Conservation (phyloP, 2,329 filamentous ascomycete genomes). For the Thielaviopsis euricoi region DNA sequence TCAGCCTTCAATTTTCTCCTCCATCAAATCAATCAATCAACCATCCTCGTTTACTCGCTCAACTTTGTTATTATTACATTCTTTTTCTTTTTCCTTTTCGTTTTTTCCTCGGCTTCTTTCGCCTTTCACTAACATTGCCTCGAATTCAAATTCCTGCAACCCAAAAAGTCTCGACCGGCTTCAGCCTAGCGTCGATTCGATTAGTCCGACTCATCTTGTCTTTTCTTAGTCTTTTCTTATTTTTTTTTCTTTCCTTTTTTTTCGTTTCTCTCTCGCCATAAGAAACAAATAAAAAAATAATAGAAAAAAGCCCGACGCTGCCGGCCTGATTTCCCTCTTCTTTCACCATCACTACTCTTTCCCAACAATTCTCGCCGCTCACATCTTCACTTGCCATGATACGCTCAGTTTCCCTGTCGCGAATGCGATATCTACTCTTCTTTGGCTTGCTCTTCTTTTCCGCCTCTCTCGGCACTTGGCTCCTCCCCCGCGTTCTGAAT, state of each 20-base stretch:
- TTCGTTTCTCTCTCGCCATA: background rate
- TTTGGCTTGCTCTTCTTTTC: constrained; percentile 23
- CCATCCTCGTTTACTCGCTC: background rate
- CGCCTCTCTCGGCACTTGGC: constrained; percentile 31
- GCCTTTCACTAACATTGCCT: no score
- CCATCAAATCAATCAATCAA: background rate
- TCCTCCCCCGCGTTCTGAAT: constrained; percentile 39
- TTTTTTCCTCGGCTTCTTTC: background rate
- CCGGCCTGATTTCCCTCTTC: no score
- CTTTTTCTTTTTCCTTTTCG: background rate
- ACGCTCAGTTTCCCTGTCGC: constrained; percentile 20
- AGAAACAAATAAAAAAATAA: no score
- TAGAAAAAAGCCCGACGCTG: no score
- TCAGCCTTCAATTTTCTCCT: background rate
- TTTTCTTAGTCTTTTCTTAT: background rate
- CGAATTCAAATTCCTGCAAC: no score
- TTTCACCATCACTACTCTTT: background rate
- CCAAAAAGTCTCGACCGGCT: no score
- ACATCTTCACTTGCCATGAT: background rate
- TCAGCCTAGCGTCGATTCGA: no score
- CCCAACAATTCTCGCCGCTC: no score
- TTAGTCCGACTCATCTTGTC: no score
- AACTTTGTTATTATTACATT: background rate
- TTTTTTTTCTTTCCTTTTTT: background rate
- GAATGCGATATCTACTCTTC: constrained; percentile 29